phyloP scores from a whole-genome alignment of 163 green algal genomes.

The Prototheca cutis region DNA sequence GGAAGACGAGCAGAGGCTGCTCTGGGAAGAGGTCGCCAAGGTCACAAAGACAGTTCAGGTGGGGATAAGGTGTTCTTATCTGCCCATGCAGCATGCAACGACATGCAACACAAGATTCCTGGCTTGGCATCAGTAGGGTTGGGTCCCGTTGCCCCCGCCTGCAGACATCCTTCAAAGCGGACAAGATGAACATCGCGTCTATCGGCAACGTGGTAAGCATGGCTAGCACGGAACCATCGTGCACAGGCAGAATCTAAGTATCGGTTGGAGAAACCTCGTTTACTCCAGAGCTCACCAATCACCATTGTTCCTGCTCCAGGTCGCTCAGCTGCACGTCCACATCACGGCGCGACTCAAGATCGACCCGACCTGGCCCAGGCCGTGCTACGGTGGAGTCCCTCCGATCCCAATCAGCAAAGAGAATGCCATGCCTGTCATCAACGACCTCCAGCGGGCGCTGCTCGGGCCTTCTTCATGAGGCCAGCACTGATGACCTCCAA shows the following conservation, averaged over 20 bases:
- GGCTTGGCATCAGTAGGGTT: too few relatives aligned
- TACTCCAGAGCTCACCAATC: neutral
- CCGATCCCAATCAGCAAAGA: slow-evolving; percentile 1
- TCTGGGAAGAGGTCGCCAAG: slow-evolving; percentile 20
- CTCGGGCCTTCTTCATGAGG: too few relatives aligned
- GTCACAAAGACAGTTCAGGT: slow-evolving; percentile 12
- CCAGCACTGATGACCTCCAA: neutral
- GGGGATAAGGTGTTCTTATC: neutral
- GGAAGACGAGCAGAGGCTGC: slow-evolving; percentile 5
- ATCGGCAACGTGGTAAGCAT: slow-evolving; percentile 27
- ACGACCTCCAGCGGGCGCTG: too few relatives aligned
- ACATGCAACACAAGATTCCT: too few relatives aligned
- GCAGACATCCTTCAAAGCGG: slow-evolving; percentile 11
- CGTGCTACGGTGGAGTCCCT: slow-evolving; percentile 28
- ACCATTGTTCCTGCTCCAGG: slow-evolving; percentile 3
- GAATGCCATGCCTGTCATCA: neutral
- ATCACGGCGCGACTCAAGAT: slow-evolving; percentile 34
- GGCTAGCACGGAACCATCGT: too few relatives aligned
- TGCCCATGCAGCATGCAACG: too few relatives aligned
- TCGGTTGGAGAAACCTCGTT: too few relatives aligned
- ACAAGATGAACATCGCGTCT: slow-evolving; percentile 25
- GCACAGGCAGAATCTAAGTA: too few relatives aligned
- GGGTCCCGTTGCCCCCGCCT: too few relatives aligned
- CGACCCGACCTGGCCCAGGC: slow-evolving; percentile 22
- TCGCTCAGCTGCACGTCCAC: slow-evolving; percentile 28